Base-by-base conservation (phyloP, 1,284 basidiomycete genomes). In the Stereum hirsutum region DNA sequence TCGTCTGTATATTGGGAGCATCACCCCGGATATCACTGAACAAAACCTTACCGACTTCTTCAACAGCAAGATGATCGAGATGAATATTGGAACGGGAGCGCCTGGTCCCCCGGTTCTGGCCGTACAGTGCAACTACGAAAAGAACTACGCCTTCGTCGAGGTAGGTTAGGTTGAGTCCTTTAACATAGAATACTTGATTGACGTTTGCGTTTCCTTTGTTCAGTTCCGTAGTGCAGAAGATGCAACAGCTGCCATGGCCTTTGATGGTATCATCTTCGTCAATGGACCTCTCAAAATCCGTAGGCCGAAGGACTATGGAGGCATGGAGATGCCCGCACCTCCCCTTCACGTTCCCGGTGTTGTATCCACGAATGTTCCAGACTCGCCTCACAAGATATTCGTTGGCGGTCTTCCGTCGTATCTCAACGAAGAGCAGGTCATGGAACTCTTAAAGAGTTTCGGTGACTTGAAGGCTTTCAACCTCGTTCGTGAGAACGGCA, bases 381-480 rank as follows among this genome's bases (percentile, higher is more conserved):
- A 99, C 63, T 92, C 92, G 30, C 87, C 89, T 59, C 93, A 98
- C 77, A 99, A 99, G 71, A 78, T 99, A 48, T 99, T 97, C 56
- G 87, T 99, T 48, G 96, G 96, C 41, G 95, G 94, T 45, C 69
- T 99, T 42, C 96, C 96, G 14, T 79, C 88, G 15, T 97, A 98
- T 63, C 77, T 99, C 30, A 91, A 89, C 53, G 93, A 97, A 62
- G 95, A 97, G 54, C 94, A 99, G 66, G 94, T 99, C 44, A 90
- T 94, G 78, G 96, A 99, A 63, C 63, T 99, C 30, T 72, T 99
- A 49, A 96, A 93, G 71, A 89, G 86, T 57, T 99, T 99, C 59
- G 96, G 96, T 48, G 95, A 99, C 53, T 74, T 99, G 43, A 91
- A 90, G 59, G 90, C 90, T 3, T 99, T 99, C 78, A 98, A 99